Evolutionary conservation across 2,329 filamentous ascomycete genomes (phyloP), one percentile per base, ranked within the genome.

Genomic region (Colletotrichum cordylinicola): DNA sequence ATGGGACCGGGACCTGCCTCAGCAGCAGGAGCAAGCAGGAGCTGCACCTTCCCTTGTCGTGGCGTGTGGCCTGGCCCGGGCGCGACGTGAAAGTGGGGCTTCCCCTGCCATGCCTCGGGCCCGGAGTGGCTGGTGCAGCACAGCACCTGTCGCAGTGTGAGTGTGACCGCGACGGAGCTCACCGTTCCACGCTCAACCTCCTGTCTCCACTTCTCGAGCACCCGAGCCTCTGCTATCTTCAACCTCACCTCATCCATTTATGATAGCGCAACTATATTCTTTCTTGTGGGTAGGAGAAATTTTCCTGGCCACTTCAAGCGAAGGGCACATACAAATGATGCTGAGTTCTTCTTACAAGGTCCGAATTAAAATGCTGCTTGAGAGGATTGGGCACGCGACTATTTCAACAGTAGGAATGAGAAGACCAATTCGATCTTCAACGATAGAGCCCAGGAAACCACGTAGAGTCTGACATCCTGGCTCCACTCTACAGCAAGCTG

Each of bases 31-130:
- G 43, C 35, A 65, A 65, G n/a, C 8, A 67, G 29, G 67, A 69
- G 64, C 64, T 67, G 60, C 62, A 65, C 64, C 39, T 61, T 72
- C 37, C 74, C 70, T 73, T 67, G 72, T 75, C 61, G 68, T 72
- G 73, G 64, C 70, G 58, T 24, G 48, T 24, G n/a, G 31, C 12
- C 60, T 61, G 68, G 72, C 24, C 72, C 61, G 61, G 61, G 72
- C 72, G 60, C 52, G 37, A 67, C 70, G 43, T 35, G 31, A 43
- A 61, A 72, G 72, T 72, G 68, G 72, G 43, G 21, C 31, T 43
- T 48, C 52, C 58, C 55, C 58, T 74, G 43, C 15, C 39, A 37
- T 56, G 58, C 67, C 72, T 67, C 65, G 48, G 65, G 31, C 16
- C 21, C 52, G 39, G 24, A n/a, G 73, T 73, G 74, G 70, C 74